Evolutionary conservation across 2,329 filamentous ascomycete species (phyloP), one percentile per base, ranked within the genome.

Genomic region (Colletotrichum trifolii): DNA sequence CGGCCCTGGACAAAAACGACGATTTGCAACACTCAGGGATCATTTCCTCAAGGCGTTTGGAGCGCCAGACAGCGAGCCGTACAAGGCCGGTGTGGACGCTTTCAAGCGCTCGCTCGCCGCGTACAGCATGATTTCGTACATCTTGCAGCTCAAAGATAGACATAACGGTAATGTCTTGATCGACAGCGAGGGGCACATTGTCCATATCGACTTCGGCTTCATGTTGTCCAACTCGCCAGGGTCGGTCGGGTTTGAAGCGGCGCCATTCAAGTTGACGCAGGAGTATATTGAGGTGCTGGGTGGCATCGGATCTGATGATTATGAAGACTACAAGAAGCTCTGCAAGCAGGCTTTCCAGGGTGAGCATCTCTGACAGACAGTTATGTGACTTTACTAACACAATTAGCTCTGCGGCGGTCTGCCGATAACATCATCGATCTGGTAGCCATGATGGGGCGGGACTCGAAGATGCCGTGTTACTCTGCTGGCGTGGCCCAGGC

Each of bases 181-280:
- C 71, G 92, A 95, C 76, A 93, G 91, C 72, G 90, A 93, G 75
- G 92, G 92, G 9, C 92, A 96, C 74, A 94, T 95, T 61, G 89
- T 96, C 66, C 92, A 96, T 74, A 96, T 96, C 67, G 92, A 96
- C 77, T 96, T 96, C 76, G 92, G 92, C 60, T 96, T 96, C 75
- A 95, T 96, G 91, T 82, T 96, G 39, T 94, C 91, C 50, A 96
- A 96, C 76, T 94, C 91, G 1, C 92, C 92, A 0, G 92, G 92
- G 0, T 91, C 89, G 8, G 92, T 96, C 73, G 92, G 91, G 2
- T 96, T 96, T 71, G 92, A 96, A 78, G 92, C 92, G 12, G 92
- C 92, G 5, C 92, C 92, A 1, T 96, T 96, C 78, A 96, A 96
- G 80, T 82, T 96, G 34, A 94, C 92, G 2, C 88, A 94, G 69